Base-by-base conservation (phyloP, 495 filamentous ascomycete genomes). In the Astrothelium subdiscretum region DNA sequence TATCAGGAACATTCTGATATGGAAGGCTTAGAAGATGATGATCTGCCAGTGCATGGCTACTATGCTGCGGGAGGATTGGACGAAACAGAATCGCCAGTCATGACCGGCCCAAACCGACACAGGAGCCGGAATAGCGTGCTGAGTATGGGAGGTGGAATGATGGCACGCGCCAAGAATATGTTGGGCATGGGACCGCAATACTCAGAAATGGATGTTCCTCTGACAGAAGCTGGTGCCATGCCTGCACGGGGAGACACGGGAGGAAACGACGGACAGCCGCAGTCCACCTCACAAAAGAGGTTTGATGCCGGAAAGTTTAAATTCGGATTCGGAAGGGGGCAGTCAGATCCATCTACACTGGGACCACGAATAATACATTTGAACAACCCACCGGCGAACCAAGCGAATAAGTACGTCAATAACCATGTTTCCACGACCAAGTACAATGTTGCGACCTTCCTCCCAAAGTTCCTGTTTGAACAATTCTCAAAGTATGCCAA, bases 401-500 rank as follows among this genome's bases (percentile, higher is more conserved):
- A 84, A 31, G 78, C 76, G 59, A 91, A 91, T 78, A 94, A 91
- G 71, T 97, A 92, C 74, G 81, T 92, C 62, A 88, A 92, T 80
- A 99, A 99, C 72, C 89, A 97, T 72, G 87, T 99, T 52, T 97
- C 92, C 6, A 99, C 95, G 2, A 87, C 95, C 67, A 99, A 99
- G 72, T 99, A 99, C 81, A 99, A 97, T 73, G 68, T 92, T 69
- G 80, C 88, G 59, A 96, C 90, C n/a, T 97, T 97, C 73, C 69
- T 97, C 31, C 92, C 94, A 57, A 99, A 99, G 74, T 99, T 99
- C 77, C 78, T 99, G 24, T 95, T 91, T 75, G 95, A 99, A 70
- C 95, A 99, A 74, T 99, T 99, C 78, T 96, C 91, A 58, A 99
- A 96, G 77, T 97, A 95, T 76, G 95, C 94, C 76, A 99, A 99